These are phyloP conservation scores for Prunus campanulata DNA, from an alignment of 306 rosid genomes.

Conservation along the genomic window DNA sequence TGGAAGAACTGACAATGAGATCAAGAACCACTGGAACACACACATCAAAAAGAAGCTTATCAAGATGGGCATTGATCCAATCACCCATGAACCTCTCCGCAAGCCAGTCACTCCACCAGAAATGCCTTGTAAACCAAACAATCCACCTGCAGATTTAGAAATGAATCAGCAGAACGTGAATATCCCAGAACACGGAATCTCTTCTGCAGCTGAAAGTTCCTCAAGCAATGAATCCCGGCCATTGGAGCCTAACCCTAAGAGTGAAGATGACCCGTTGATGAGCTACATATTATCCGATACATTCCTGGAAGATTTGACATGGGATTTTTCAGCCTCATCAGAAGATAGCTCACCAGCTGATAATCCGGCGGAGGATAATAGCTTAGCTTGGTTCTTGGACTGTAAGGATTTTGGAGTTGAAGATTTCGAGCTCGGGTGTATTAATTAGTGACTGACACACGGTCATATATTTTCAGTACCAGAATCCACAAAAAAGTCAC, in stretches of 20 bases:
- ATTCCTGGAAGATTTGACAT: constrained; percentile 29
- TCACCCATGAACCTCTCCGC: constrained; percentile 64
- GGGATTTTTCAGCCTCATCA: constrained; percentile 25
- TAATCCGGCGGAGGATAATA: constrained; percentile 3
- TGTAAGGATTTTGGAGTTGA: constrained; percentile 32
- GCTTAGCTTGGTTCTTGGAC: constrained; percentile 32
- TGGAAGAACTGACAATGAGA: constrained; percentile 90
- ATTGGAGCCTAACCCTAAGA: background rate
- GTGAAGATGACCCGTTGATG: constrained; percentile 25
- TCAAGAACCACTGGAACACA: constrained; percentile 90
- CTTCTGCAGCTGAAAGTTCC: constrained; percentile 12
- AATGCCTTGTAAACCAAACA: background rate
- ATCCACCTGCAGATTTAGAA: background rate
- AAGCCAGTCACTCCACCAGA: constrained; percentile 3
- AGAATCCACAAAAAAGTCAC: background rate
- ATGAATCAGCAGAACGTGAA: background rate
- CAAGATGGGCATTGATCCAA: constrained; percentile 84
- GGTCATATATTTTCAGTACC: background rate
- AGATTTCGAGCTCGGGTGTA: constrained; percentile 33
- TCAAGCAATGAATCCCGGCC: constrained; percentile 23
- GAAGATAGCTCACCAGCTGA: constrained; percentile 15
- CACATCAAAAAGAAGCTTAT: constrained; percentile 79
- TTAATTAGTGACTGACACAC: constrained; percentile 8
- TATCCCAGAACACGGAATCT: background rate
- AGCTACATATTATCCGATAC: constrained; percentile 22